Evolutionary conservation across 2,329 filamentous ascomycete species (phyloP).

Genomic region (Mycosphaerella arachidis): DNA sequence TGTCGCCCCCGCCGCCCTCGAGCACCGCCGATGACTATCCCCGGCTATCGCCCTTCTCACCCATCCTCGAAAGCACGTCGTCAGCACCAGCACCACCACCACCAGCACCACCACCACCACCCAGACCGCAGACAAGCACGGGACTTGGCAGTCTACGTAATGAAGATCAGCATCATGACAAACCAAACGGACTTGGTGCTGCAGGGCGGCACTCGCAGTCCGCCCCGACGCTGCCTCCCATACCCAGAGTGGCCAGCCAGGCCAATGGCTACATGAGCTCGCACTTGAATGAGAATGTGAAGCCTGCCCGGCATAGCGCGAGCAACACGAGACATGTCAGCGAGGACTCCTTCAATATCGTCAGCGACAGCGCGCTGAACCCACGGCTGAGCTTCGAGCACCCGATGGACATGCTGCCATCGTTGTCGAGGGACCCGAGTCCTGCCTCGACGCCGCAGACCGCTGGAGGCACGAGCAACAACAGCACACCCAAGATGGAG

Average conservation of each 20-base stretch:
- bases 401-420: conserved; percentile 11
- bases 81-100: neutral
- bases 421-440: conserved; percentile 8
- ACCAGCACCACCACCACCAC: neutral
- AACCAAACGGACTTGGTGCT: neutral
- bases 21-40: conserved; percentile 5
- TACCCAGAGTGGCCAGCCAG: conserved; percentile 34
- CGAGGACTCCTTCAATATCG: conserved; percentile 11
- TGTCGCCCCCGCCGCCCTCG: neutral
- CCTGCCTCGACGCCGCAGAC: conserved; percentile 14
- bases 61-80: conserved; percentile 7
- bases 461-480: conserved; percentile 8
- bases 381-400: conserved; percentile 20
- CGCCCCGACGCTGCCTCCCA: conserved; percentile 44
- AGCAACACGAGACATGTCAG: conserved; percentile 10
- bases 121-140: conserved; percentile 24
- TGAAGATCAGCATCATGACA: neutral
- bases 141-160: conserved; percentile 6
- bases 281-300: conserved; percentile 2
- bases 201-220: conserved; percentile 25
- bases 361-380: conserved; percentile 11
- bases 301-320: neutral
- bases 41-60: conserved; percentile 12
- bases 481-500: conserved; percentile 18
- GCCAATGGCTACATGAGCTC: neutral